Conservation (phyloP, 371 early-diverging fungal species). For the Zychaea mexicana region DNA sequence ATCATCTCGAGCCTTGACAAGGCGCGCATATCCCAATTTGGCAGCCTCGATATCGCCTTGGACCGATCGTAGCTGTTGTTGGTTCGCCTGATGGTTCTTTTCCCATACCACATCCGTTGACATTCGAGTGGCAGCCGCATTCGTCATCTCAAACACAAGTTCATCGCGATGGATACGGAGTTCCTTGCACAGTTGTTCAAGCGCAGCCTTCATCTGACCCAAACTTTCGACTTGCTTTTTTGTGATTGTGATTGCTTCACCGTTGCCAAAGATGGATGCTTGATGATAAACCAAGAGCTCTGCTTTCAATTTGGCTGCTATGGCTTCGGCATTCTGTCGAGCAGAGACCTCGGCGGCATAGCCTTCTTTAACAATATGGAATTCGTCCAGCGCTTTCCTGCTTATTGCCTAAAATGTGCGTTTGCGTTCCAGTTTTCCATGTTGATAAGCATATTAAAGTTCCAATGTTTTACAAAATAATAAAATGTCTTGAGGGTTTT, state of each 20-base stretch:
- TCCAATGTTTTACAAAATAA: too few relatives aligned
- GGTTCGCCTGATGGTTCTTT: slow-evolving; percentile 29
- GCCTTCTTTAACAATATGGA: slow-evolving; percentile 44
- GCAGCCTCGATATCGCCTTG: slow-evolving; percentile 28
- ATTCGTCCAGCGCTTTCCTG: slow-evolving; percentile 51
- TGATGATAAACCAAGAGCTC: slow-evolving; percentile 42
- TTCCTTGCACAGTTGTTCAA: slow-evolving; percentile 41
- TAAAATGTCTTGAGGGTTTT: neutral
- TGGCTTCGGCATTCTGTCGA: slow-evolving; percentile 37
- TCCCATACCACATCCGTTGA: slow-evolving; percentile 30
- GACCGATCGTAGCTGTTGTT: slow-evolving; percentile 38
- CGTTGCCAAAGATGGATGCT: slow-evolving; percentile 24
- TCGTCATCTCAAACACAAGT: slow-evolving; percentile 13
- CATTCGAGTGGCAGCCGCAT: slow-evolving; percentile 5
- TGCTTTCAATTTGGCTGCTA: slow-evolving; percentile 28
- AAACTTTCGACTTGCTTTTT: slow-evolving; percentile 40
- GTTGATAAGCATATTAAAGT: too few relatives aligned
- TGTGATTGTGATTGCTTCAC: slow-evolving; percentile 13
- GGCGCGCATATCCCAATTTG: slow-evolving; percentile 21
- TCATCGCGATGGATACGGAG: slow-evolving; percentile 37
- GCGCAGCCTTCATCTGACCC: slow-evolving; percentile 30
- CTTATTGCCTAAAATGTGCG: slow-evolving; percentile 36
- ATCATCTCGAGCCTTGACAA: slow-evolving; percentile 36
- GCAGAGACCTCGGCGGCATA: slow-evolving; percentile 42
- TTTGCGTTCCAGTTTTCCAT: too few relatives aligned